Conservation (phyloP, 2,329 filamentous ascomycete species). For the Emergomyces pasteurianus region DNA sequence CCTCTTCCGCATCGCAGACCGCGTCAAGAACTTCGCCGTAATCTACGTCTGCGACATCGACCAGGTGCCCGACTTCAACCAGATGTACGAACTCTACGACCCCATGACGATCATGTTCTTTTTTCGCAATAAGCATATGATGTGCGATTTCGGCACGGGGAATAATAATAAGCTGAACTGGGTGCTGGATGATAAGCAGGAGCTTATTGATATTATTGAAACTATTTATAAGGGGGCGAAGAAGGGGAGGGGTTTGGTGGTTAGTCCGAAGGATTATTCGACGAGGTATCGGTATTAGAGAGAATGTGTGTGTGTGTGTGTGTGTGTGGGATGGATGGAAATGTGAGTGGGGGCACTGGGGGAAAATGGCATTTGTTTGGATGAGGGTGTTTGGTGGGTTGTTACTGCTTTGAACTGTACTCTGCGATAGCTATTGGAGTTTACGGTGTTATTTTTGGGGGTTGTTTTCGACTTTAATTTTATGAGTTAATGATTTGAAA, state of each 20-base stretch:
- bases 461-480: too few relatives aligned
- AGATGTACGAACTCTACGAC: constrained; percentile 90
- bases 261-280: constrained; percentile 68
- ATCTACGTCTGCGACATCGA: constrained; percentile 88
- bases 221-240: constrained; percentile 97
- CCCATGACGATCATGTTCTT: constrained; percentile 95
- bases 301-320: background rate
- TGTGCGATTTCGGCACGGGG: constrained; percentile 52
- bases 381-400: too few relatives aligned
- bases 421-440: too few relatives aligned
- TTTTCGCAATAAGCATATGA: constrained; percentile 98
- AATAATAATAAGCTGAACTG: constrained; percentile 99
- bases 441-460: too few relatives aligned
- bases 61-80: constrained; percentile 82
- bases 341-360: too few relatives aligned
- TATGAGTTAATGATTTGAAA: too few relatives aligned
- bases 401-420: too few relatives aligned
- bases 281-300: constrained; percentile 2
- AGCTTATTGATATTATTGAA: constrained; percentile 96
- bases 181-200: constrained; percentile 94
- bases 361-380: too few relatives aligned
- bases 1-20: constrained; percentile 85
- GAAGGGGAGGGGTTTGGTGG: constrained; percentile 91
- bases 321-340: background rate
- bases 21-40: constrained; percentile 59